Evolutionary conservation across 2,329 filamentous ascomycete species (phyloP).

Genomic region (Claviceps pusilla): DNA sequence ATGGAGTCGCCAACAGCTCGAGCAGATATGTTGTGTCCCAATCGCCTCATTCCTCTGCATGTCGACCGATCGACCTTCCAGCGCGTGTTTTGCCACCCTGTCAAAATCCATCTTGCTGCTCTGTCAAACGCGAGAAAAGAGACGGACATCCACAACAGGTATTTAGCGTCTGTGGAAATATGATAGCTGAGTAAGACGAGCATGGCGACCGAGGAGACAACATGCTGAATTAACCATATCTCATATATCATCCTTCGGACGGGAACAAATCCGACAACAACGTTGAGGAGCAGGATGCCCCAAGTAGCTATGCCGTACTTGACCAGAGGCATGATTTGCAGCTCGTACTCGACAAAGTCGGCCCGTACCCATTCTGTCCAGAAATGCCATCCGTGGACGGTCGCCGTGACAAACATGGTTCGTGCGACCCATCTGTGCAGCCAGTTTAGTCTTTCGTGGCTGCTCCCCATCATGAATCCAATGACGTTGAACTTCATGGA

Average conservation of each 20-base stretch:
- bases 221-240: slow-evolving; percentile 53
- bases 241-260: slow-evolving; percentile 54
- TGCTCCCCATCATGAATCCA: slow-evolving; percentile 45
- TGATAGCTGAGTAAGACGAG: slow-evolving; percentile 50
- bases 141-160: slow-evolving; percentile 52
- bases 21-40: slow-evolving; percentile 39
- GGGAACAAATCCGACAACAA: slow-evolving; percentile 46
- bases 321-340: slow-evolving; percentile 47
- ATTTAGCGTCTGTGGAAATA: slow-evolving; percentile 41
- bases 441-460: slow-evolving; percentile 59
- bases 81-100: slow-evolving; percentile 39
- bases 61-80: slow-evolving; percentile 23
- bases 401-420: slow-evolving; percentile 52
- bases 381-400: slow-evolving; percentile 57
- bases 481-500: slow-evolving; percentile 44
- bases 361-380: slow-evolving; percentile 47
- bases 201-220: slow-evolving; percentile 45
- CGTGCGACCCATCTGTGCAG: slow-evolving; percentile 58
- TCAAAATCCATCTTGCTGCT: slow-evolving; percentile 30
- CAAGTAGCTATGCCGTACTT: slow-evolving; percentile 54
- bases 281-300: slow-evolving; percentile 50
- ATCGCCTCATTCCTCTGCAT: slow-evolving; percentile 31
- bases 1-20: slow-evolving; percentile 33
- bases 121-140: slow-evolving; percentile 49
- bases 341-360: slow-evolving; percentile 42